These are phyloP conservation scores for Penicillium corylophilum DNA, from an alignment of 2,329 filamentous ascomycete species.

Conservation along the genomic window DNA sequence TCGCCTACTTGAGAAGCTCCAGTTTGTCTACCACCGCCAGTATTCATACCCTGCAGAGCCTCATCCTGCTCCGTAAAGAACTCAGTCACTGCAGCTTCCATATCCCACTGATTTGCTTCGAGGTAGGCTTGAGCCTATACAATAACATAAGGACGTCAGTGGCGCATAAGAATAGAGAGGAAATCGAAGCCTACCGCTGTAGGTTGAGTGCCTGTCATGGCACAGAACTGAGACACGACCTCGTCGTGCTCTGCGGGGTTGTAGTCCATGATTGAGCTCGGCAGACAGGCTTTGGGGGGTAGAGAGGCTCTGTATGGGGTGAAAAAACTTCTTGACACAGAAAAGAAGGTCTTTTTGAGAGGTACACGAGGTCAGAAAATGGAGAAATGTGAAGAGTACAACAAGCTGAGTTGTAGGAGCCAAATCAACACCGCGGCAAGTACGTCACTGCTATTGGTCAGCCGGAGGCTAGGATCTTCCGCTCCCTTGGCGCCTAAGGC, in stretches of 20 bases:
- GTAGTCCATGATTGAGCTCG: constrained; percentile 33
- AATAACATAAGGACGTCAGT: background rate
- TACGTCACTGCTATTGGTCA: constrained; percentile 45
- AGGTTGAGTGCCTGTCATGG: constrained; percentile 54
- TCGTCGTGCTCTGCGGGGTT: constrained; percentile 41
- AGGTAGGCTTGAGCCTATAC: constrained; percentile 67
- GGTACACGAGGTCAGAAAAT: background rate
- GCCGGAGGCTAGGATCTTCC: constrained; percentile 30
- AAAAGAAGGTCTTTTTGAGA: background rate
- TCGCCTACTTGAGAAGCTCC: constrained; percentile 19
- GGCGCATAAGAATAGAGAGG: background rate
- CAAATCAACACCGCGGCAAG: constrained; percentile 18
- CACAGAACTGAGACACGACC: constrained; percentile 54
- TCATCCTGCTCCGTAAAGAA: constrained; percentile 57
- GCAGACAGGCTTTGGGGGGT: background rate
- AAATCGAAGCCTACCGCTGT: constrained; percentile 46
- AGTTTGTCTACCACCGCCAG: constrained; percentile 24
- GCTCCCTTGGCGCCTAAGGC: constrained; percentile 9
- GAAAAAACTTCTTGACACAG: no score
- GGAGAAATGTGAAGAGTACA: constrained; percentile 1
- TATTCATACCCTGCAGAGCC: constrained; percentile 33
- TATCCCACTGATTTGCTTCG: constrained; percentile 63
- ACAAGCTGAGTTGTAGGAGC: constrained; percentile 9
- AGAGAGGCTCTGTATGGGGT: no score
- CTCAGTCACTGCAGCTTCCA: constrained; percentile 61